Evolutionary conservation across 192 early-diverging fungal species (phyloP).

Genomic region (Obelidium mucronatum): DNA sequence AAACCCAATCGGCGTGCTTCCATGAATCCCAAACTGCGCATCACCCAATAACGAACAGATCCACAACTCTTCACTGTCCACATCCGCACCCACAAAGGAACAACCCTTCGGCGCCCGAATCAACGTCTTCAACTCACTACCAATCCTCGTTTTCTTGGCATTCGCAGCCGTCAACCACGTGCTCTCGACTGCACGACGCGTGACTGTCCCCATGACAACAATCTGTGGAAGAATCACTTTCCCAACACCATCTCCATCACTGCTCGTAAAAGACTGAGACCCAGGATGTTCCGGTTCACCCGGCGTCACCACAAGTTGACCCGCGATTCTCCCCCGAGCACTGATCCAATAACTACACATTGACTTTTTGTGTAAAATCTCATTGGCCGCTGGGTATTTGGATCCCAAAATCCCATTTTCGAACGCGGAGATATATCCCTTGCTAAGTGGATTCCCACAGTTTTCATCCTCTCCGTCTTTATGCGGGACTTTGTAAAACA

Average conservation of each 20-base stretch:
- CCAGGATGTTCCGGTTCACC: constrained; percentile 10
- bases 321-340: constrained; percentile 77
- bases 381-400: constrained; percentile 70
- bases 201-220: constrained; percentile 95
- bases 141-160: constrained; percentile 86
- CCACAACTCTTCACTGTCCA: constrained; percentile 97
- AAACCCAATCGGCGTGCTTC: constrained; percentile 92
- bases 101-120: constrained; percentile 84
- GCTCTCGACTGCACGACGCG: constrained; percentile 87
- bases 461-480: constrained; percentile 79
- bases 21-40: constrained; percentile 91
- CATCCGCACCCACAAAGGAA: constrained; percentile 94
- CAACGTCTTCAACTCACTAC: constrained; percentile 92
- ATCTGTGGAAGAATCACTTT: constrained; percentile 87
- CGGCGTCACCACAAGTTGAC: constrained; percentile 89
- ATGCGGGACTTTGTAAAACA: constrained; percentile 80
- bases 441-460: constrained; percentile 87
- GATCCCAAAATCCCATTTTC: constrained; percentile 83
- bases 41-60: constrained; percentile 94
- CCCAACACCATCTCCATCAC: background rate
- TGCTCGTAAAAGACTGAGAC: background rate
- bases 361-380: constrained; percentile 78
- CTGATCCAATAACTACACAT: constrained; percentile 93
- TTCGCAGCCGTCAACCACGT: constrained; percentile 98
- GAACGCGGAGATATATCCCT: constrained; percentile 78